phyloP scores from a whole-genome alignment of 208 protist species.

The Trypanosoma melophagium region DNA sequence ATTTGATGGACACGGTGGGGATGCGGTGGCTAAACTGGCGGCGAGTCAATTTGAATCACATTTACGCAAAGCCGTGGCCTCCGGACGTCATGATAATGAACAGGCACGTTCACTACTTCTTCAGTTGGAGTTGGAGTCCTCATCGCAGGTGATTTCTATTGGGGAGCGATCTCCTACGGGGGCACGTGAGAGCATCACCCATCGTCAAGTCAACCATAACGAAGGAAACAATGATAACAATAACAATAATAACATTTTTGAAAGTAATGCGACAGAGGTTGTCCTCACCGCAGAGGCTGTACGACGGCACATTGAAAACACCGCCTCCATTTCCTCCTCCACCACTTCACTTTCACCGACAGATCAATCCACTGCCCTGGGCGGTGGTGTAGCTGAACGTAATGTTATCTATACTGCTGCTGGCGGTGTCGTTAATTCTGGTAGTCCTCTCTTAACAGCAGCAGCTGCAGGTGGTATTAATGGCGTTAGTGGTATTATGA shows the following conservation, averaged over 20 bases:
- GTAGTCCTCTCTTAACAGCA: neutral
- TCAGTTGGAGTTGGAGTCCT: conserved; percentile 49
- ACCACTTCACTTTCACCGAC: neutral
- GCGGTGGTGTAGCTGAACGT: neutral
- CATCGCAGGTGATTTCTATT: neutral
- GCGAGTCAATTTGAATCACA: conserved; percentile 62
- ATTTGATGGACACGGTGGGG: conserved; percentile 85
- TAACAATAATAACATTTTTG: neutral
- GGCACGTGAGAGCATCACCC: neutral
- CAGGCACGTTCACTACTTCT: conserved; percentile 53
- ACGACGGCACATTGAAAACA: conserved; percentile 13
- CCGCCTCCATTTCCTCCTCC: neutral
- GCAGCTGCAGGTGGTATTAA: neutral
- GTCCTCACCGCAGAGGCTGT: conserved; percentile 4
- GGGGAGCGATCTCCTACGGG: conserved; percentile 3
- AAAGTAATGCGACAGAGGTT: neutral
- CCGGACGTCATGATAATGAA: conserved; percentile 17
- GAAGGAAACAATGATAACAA: neutral
- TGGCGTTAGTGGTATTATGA: neutral
- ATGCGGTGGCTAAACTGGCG: conserved; percentile 70
- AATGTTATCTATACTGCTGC: neutral
- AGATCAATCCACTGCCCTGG: neutral
- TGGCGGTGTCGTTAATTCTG: neutral
- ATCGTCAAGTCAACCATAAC: neutral
- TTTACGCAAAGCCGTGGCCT: conserved; percentile 46